Conservation (phyloP, 2,329 filamentous ascomycete genomes). For the Fusarium sp. region DNA sequence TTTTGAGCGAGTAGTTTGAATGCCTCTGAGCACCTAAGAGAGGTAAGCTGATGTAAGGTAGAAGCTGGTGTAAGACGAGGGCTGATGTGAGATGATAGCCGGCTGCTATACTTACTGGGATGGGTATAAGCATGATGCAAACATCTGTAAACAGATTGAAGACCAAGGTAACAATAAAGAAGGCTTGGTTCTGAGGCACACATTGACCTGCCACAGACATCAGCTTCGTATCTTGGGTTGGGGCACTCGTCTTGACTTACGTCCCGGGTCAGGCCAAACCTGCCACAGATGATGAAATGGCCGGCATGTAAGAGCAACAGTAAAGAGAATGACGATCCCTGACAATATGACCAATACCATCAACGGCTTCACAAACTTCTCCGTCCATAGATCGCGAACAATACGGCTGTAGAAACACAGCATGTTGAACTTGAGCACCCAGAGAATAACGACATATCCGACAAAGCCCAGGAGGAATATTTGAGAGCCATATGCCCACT, state of each 20-base stretch:
- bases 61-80: too few relatives aligned
- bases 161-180: slow-evolving; percentile 49
- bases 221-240: not conserved
- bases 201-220: slow-evolving; percentile 35
- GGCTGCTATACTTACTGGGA: slow-evolving; percentile 39
- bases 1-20: slow-evolving; percentile 46
- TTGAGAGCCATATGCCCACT: slow-evolving; percentile 50
- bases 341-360: slow-evolving; percentile 48
- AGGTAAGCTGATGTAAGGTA: not conserved
- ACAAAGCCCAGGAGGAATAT: slow-evolving; percentile 51
- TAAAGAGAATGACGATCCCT: slow-evolving; percentile 42
- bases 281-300: slow-evolving; percentile 52
- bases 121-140: slow-evolving; percentile 51
- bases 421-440: slow-evolving; percentile 56
- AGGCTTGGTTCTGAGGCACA: slow-evolving; percentile 48
- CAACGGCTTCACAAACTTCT: slow-evolving; percentile 51
- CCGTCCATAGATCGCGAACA: slow-evolving; percentile 50
- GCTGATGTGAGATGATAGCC: not conserved
- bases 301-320: slow-evolving; percentile 47
- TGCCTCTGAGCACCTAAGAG: slow-evolving; percentile 42
- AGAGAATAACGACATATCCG: slow-evolving; percentile 52
- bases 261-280: slow-evolving; percentile 52
- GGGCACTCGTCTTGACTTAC: slow-evolving; percentile 35
- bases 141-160: slow-evolving; percentile 51
- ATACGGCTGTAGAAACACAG: slow-evolving; percentile 54